These are phyloP conservation scores for Phyllosticta paracitricarpa DNA, from an alignment of 2,329 filamentous ascomycete species.

Conservation along the genomic window DNA sequence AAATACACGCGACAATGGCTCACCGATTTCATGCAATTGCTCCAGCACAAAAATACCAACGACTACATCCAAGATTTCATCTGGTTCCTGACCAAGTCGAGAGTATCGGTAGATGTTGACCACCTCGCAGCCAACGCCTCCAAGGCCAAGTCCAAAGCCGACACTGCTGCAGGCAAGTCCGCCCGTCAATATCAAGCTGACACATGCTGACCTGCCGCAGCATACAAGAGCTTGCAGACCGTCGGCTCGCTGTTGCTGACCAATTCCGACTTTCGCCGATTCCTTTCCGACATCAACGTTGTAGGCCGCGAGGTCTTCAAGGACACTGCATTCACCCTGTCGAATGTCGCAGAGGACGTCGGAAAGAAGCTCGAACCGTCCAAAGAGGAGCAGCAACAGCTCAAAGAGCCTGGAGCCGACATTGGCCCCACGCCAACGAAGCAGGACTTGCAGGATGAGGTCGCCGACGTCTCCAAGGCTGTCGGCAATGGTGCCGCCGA, in stretches of 20 bases:
- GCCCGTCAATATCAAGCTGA: background rate
- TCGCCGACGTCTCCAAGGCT: conserved; percentile 34
- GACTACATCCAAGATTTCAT: conserved; percentile 89
- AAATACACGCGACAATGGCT: conserved; percentile 66
- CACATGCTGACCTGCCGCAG: conserved; percentile 32
- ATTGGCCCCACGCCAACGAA: conserved; percentile 43
- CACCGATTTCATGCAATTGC: conserved; percentile 67
- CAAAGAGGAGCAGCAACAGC: conserved; percentile 44
- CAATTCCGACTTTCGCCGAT: conserved; percentile 82
- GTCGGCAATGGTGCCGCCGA: conserved; percentile 36
- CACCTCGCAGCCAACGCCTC: conserved; percentile 53
- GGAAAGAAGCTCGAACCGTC: conserved; percentile 65
- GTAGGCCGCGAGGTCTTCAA: conserved; percentile 77
- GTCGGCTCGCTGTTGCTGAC: conserved; percentile 76
- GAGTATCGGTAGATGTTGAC: conserved; percentile 55
- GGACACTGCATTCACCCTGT: conserved; percentile 73
- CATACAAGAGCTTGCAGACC: conserved; percentile 73
- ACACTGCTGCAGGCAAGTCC: conserved; percentile 58
- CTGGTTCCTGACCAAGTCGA: conserved; percentile 72
- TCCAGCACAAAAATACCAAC: conserved; percentile 69
- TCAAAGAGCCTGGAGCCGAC: conserved; percentile 44
- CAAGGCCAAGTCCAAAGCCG: conserved; percentile 56
- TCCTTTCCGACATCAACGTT: conserved; percentile 69
- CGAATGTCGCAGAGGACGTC: conserved; percentile 63
- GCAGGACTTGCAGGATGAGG: conserved; percentile 49